Conservation (phyloP, 169 alveolate species). For the Eimeria acervulina region DNA sequence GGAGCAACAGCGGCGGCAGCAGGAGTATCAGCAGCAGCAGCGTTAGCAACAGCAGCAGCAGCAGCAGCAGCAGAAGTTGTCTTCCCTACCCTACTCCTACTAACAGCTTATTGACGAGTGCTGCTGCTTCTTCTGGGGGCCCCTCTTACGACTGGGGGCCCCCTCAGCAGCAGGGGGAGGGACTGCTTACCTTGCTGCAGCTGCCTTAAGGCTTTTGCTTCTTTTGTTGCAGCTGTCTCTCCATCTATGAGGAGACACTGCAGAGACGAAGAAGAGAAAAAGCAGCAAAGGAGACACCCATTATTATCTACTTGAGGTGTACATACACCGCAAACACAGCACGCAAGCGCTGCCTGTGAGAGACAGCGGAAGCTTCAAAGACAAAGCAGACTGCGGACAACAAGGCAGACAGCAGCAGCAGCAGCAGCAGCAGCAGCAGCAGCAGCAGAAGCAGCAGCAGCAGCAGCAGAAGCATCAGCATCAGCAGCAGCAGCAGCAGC, state of each 20-base stretch:
- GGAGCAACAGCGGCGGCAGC: background rate
- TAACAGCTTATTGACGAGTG: background rate
- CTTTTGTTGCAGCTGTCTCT: background rate
- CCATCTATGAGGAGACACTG: background rate
- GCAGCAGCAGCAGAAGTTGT: background rate
- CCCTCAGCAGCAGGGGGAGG: background rate
- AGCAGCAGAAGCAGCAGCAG: background rate
- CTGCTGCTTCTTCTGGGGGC: conserved; percentile 34
- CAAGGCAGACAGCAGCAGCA: background rate
- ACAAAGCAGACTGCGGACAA: background rate
- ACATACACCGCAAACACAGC: background rate
- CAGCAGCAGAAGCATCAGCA: background rate
- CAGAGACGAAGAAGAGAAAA: background rate
- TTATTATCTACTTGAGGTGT: background rate
- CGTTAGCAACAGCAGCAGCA: background rate
- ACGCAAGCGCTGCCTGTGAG: background rate
- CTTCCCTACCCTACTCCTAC: background rate
- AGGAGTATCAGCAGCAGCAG: background rate
- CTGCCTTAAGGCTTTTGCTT: background rate
- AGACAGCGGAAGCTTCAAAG: background rate
- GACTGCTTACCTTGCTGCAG: background rate
- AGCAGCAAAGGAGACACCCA: background rate
- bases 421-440: background rate
- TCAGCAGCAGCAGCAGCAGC: conserved; percentile 15
- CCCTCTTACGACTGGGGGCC: background rate